Base-by-base conservation (phyloP, 805 yeast genomes). In the Cyberlindnera americana region DNA sequence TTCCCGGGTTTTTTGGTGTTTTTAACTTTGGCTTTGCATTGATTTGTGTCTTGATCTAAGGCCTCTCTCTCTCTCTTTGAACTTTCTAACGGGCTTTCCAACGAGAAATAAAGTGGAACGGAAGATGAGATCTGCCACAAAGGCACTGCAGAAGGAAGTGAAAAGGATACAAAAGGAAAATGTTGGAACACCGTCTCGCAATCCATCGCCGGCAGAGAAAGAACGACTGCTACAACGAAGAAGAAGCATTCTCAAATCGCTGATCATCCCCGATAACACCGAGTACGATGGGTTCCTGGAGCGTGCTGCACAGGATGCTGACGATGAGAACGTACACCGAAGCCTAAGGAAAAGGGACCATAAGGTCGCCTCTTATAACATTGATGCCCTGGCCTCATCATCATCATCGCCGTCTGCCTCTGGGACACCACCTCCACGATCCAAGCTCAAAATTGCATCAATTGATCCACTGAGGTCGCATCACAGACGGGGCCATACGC, bases 221-320 rank as follows among this genome's bases (percentile, higher is more conserved):
- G 37, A 29, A 24, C 26, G 31, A 19, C 40, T 41, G n/a, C 28
- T 40, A 5, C 50, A 47, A 23, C 35, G 47, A 22, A 55, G 41
- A 32, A 43, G 41, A 28, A 39, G 39, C 21, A 40, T 66, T 14
- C 51, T 64, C 32, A 58, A 55, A 35, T 59, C 50, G 1, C 53
- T 67, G 25, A 53, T 55, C 34, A 67, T 67, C 21, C 64, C 69
- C 1, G 70, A 65, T 36, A 67, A 67, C 44, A 62, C 63, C 40
- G 54, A 59, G 14, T 66, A 66, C 43, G 62, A 62, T 29, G 50
- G 56, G 7, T 50, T 67, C 4, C 64, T 61, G 19, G 59, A 61
- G 34, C 59, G 61, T 35, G 61, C 62, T 41, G 43, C 61, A 23
- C 27, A 44, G n/a, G 56, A 50, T 15, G 47, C 47, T 8, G 47